Evolutionary conservation across 768 basidiomycete genomes (phyloP).

Genomic region (Calocybe indica): DNA sequence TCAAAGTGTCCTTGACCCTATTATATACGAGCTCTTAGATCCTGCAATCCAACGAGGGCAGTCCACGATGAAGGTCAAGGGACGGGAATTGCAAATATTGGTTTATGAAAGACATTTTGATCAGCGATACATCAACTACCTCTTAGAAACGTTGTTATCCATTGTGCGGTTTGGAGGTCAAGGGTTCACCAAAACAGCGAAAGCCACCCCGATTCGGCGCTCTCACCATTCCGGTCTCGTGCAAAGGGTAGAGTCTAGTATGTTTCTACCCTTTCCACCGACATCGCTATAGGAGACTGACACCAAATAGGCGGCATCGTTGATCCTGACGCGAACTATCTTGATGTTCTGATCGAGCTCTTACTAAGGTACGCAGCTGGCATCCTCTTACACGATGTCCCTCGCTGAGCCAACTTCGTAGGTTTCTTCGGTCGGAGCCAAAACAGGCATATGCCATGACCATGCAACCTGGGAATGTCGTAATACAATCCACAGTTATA

Average conservation of each 20-base stretch:
- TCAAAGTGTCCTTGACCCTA: slow-evolving; percentile 81
- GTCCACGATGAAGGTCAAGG: slow-evolving; percentile 46
- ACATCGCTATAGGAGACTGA: not conserved
- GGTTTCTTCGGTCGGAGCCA: slow-evolving; percentile 78
- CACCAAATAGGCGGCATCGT: slow-evolving; percentile 25
- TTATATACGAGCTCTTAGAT: slow-evolving; percentile 72
- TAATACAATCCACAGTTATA: slow-evolving; percentile 68
- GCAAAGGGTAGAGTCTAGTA: slow-evolving; percentile 57
- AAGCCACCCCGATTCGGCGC: slow-evolving; percentile 55
- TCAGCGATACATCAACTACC: slow-evolving; percentile 62
- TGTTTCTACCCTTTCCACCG: slow-evolving; percentile 13
- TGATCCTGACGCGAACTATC: slow-evolving; percentile 58
- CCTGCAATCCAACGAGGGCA: slow-evolving; percentile 54
- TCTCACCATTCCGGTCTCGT: slow-evolving; percentile 60
- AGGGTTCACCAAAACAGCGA: slow-evolving; percentile 74
- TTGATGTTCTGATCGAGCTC: slow-evolving; percentile 71
- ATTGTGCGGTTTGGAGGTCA: slow-evolving; percentile 86
- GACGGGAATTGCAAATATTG: slow-evolving; percentile 62
- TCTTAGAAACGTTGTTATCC: slow-evolving; percentile 72
- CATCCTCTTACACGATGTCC: not conserved
- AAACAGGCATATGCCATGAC: slow-evolving; percentile 33
- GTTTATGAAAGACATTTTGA: slow-evolving; percentile 74
- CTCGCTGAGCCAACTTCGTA: slow-evolving; percentile 19
- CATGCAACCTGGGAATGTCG: slow-evolving; percentile 57
- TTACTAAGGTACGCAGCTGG: slow-evolving; percentile 54